Evolutionary conservation across 2,329 filamentous ascomycete species (phyloP).

Genomic region (Sporothrix curviconia): DNA sequence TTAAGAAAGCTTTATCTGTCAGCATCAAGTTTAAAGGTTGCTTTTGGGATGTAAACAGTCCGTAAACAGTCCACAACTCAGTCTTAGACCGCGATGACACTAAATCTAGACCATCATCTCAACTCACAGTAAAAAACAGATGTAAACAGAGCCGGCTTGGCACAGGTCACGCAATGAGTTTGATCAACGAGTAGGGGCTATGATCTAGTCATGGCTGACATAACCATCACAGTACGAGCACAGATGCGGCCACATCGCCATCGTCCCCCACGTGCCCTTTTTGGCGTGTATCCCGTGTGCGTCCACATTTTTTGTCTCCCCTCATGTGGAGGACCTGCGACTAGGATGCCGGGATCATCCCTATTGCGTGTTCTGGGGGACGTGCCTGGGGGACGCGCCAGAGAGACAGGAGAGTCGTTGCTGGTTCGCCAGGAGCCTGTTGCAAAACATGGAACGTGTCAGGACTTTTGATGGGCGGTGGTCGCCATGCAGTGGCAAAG

Average conservation of each 20-base stretch:
- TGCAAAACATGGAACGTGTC: slow-evolving; percentile 1
- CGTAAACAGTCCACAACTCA: too few relatives aligned
- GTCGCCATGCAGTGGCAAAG: background rate
- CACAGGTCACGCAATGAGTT: slow-evolving; percentile 5
- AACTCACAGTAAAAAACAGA: too few relatives aligned
- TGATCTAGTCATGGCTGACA: background rate
- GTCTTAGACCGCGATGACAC: too few relatives aligned
- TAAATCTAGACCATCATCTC: too few relatives aligned
- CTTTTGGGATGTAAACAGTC: too few relatives aligned
- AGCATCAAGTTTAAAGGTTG: too few relatives aligned
- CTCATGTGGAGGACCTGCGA: slow-evolving; percentile 8
- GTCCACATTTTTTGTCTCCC: background rate
- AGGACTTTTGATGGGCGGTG: background rate
- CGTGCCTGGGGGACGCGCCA: background rate
- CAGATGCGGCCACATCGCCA: too few relatives aligned
- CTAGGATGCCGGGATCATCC: slow-evolving; percentile 8
- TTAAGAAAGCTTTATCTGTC: too few relatives aligned
- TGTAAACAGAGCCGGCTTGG: slow-evolving; percentile 1
- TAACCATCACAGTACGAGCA: background rate
- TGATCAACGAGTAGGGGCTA: background rate
- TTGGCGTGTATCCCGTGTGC: background rate
- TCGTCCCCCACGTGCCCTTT: background rate
- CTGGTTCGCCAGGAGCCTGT: background rate
- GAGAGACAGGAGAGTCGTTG: background rate
- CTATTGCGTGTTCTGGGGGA: slow-evolving; percentile 9